phyloP scores from a whole-genome alignment of 2,329 filamentous ascomycete genomes.

The Nigrograna mackinnonii region DNA sequence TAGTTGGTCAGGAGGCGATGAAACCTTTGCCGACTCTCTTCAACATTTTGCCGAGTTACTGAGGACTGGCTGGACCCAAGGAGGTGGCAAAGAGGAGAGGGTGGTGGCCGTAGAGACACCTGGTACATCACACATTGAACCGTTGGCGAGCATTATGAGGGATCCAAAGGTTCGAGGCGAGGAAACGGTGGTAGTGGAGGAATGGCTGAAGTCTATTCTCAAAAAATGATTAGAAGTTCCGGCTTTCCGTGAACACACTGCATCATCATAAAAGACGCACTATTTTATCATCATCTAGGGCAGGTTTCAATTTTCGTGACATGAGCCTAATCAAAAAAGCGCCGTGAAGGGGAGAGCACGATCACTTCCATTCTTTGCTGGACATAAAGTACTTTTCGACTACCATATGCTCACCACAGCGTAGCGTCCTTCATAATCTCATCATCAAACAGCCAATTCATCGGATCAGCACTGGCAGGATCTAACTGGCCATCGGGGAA shows the following conservation, averaged over 20 bases:
- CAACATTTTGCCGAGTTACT: constrained; percentile 9
- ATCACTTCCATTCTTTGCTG: not conserved
- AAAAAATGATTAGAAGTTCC: too few relatives aligned
- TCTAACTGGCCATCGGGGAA: constrained; percentile 5
- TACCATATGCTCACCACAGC: constrained; percentile 5
- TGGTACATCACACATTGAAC: constrained; percentile 20
- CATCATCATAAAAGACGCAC: too few relatives aligned
- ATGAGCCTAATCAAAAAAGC: too few relatives aligned
- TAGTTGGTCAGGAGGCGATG: constrained; percentile 4
- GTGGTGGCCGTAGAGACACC: constrained; percentile 14
- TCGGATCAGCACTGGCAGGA: constrained; percentile 6
- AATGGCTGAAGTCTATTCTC: constrained; percentile 6
- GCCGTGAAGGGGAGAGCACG: not conserved
- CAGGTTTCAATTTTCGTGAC: not conserved
- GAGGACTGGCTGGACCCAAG: constrained; percentile 18
- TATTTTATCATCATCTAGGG: not conserved
- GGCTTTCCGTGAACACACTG: not conserved
- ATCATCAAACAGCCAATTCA: constrained; percentile 15
- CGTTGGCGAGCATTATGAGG: constrained; percentile 19
- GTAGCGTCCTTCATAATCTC: constrained; percentile 2
- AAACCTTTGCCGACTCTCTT: constrained; percentile 5
- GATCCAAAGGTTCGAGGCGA: constrained; percentile 1
- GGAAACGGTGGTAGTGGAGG: constrained; percentile 5
- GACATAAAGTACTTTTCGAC: not conserved
- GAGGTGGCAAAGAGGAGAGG: constrained; percentile 14